Conservation (phyloP, 169 alveolate species). For the Besnoitia besnoiti region DNA sequence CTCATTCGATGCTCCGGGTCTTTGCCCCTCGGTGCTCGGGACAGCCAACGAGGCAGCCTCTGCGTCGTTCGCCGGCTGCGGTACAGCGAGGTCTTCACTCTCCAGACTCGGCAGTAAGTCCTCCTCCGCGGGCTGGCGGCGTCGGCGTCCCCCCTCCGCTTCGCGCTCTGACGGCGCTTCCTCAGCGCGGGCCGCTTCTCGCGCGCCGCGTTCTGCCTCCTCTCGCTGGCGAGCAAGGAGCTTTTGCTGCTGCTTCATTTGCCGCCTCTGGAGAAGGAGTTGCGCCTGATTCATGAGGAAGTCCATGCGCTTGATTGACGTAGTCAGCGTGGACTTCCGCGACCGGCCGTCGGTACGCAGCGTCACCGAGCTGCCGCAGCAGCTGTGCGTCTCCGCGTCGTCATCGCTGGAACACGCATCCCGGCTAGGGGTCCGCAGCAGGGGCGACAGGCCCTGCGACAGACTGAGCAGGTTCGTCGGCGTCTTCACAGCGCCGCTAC, state of each 20-base stretch:
- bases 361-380: not conserved
- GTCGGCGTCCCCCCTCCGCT: not conserved
- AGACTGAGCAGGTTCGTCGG: too few relatives aligned
- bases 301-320: not conserved
- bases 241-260: constrained; percentile 27
- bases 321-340: not conserved
- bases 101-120: too few relatives aligned
- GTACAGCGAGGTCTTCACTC: not conserved
- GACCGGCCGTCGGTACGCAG: not conserved
- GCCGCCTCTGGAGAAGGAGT: constrained; percentile 25
- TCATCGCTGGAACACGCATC: constrained; percentile 7
- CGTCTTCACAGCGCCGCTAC: too few relatives aligned
- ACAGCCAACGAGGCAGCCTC: too few relatives aligned
- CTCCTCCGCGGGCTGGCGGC: not conserved
- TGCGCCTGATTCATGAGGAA: constrained; percentile 28
- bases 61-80: not conserved
- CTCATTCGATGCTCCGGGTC: too few relatives aligned
- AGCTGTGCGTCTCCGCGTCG: not conserved
- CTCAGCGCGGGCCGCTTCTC: not conserved
- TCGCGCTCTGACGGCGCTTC: not conserved
- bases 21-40: too few relatives aligned
- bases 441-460: too few relatives aligned
- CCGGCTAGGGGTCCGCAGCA: too few relatives aligned
- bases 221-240: not conserved
- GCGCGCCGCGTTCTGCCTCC: not conserved